Conservation (phyloP, 148 eudicot genomes). For the Fagopyrum esculentum region DNA sequence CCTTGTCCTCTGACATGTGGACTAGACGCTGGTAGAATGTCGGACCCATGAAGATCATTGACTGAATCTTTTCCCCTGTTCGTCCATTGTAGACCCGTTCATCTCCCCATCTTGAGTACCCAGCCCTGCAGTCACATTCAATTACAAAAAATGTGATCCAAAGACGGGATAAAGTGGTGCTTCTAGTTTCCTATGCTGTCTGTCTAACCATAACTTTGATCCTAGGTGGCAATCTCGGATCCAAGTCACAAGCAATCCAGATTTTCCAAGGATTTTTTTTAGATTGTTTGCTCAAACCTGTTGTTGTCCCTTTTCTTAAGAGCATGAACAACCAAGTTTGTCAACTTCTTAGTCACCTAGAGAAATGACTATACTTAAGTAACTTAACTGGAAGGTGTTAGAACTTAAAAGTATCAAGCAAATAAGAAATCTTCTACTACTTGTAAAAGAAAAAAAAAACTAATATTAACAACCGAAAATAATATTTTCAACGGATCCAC, state of each 20-base stretch:
- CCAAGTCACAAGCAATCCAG: too few relatives aligned
- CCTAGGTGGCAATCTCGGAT: too few relatives aligned
- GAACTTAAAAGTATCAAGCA: background rate
- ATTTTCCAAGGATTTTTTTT: too few relatives aligned
- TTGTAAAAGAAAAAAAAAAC: background rate
- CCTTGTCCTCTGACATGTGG: conserved; percentile 97
- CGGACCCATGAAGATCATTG: conserved; percentile 85
- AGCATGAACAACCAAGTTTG: too few relatives aligned
- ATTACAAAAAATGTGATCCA: background rate
- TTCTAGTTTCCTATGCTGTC: background rate
- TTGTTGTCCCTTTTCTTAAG: too few relatives aligned
- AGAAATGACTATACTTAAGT: background rate
- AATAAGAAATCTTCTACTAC: background rate
- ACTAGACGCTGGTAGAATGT: conserved; percentile 79
- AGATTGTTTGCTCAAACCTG: too few relatives aligned
- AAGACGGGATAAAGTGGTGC: background rate
- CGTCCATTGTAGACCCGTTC: conserved; percentile 83
- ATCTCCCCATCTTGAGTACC: conserved; percentile 84
- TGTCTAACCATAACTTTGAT: too few relatives aligned
- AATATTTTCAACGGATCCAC: background rate
- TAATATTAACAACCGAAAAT: too few relatives aligned
- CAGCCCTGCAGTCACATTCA: conserved; percentile 47
- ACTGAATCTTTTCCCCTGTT: conserved; percentile 64
- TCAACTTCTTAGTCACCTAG: too few relatives aligned
- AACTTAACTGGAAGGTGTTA: too few relatives aligned